Evolutionary conservation across 257 asterid genomes (phyloP).

Genomic region (Rubia yunnanensis): DNA sequence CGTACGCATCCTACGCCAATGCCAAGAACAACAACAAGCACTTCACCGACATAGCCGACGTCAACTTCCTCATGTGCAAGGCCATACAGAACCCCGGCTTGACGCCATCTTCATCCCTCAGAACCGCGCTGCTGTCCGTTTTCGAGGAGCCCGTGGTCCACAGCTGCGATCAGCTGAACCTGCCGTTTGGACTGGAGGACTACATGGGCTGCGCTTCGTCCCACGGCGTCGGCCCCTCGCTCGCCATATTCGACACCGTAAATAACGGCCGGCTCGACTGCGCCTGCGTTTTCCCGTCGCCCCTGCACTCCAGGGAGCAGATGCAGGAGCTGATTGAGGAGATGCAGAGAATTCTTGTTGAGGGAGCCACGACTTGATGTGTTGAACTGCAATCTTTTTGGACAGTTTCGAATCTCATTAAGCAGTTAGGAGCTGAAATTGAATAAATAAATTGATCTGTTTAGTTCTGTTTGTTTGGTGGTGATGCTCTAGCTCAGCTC

Average conservation of each 20-base stretch:
- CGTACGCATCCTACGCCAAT: constrained; percentile 38
- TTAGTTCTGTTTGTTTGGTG: no score
- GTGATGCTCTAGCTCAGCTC: no score
- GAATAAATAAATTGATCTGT: no score
- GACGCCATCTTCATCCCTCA: constrained; percentile 62
- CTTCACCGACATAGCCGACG: constrained; percentile 70
- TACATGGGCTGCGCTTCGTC: constrained; percentile 63
- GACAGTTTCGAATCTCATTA: no score
- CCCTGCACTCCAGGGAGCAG: constrained; percentile 83
- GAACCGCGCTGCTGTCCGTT: constrained; percentile 63
- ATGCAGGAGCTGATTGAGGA: constrained; percentile 52
- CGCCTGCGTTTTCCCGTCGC: constrained; percentile 73
- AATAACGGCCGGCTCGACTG: constrained; percentile 61
- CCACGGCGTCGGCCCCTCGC: constrained; percentile 84
- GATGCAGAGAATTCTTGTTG: constrained; percentile 44
- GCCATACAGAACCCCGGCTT: constrained; percentile 83
- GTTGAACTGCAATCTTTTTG: not conserved
- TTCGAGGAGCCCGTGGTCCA: constrained; percentile 59
- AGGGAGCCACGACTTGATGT: constrained; percentile 8
- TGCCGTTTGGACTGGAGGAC: constrained; percentile 55
- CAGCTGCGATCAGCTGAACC: constrained; percentile 20
- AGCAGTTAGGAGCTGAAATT: no score
- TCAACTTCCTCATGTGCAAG: constrained; percentile 84
- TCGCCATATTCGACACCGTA: constrained; percentile 63
- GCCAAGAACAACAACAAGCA: constrained; percentile 71